A percentile compares a stretch with the other conserved stretches of the same genome.
Evolutionary conservation across 1,284 basidiomycete genomes (phyloP).

Genomic region (Lignosus rhinocerotis): DNA sequence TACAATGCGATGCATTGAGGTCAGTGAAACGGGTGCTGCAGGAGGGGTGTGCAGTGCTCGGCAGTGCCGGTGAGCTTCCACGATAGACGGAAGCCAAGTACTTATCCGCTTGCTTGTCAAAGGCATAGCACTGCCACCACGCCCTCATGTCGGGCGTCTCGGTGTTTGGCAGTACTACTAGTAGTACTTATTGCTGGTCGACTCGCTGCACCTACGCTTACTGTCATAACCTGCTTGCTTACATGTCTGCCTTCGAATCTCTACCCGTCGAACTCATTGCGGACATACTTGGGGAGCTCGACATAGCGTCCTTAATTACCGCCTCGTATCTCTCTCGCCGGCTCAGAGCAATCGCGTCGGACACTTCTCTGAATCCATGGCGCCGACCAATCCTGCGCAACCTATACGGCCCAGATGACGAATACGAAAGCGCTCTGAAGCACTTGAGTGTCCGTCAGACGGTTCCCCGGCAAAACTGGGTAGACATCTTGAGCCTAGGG

Average conservation of each 20-base stretch:
- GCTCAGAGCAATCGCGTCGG: constrained; percentile 56
- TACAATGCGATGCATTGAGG: constrained; percentile 2
- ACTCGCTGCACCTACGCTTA: neutral
- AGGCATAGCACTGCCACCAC: constrained; percentile 9
- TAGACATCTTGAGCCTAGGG: constrained; percentile 66
- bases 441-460: constrained; percentile 59
- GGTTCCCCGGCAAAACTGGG: constrained; percentile 74
- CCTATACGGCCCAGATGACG: constrained; percentile 39
- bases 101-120: constrained; percentile 1
- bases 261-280: constrained; percentile 74
- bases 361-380: constrained; percentile 72
- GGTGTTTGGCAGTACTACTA: neutral
- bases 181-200: neutral
- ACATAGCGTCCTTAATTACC: constrained; percentile 56
- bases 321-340: constrained; percentile 60
- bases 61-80: neutral
- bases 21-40: neutral
- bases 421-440: constrained; percentile 52
- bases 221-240: neutral
- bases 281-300: constrained; percentile 68
- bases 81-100: neutral
- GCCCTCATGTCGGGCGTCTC: constrained; percentile 6
- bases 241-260: constrained; percentile 41
- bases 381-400: constrained; percentile 62
- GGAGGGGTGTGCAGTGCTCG: neutral